Percentiles rank a stretch among this genome's conserved stretches.
phyloP scores from a whole-genome alignment of 2,329 filamentous ascomycete genomes.

The Geosmithia flava region DNA sequence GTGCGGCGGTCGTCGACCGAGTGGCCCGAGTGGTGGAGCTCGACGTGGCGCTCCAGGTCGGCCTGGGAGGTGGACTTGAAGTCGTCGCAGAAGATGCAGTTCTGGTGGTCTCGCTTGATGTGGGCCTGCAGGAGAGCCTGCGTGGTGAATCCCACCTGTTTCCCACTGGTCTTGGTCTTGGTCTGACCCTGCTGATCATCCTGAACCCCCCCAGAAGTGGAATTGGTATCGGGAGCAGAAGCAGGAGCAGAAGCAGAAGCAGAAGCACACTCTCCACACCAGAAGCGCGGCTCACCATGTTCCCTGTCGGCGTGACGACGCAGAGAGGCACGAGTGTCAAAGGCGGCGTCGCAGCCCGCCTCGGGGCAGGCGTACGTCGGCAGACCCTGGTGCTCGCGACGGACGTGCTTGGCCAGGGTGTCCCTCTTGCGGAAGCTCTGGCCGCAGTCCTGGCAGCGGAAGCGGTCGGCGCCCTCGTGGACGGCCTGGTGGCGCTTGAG shows the following conservation, averaged over 20 bases:
- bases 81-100: constrained; percentile 61
- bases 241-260: constrained; percentile 6
- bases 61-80: constrained; percentile 52
- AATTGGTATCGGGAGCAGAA: no score
- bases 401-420: constrained; percentile 73
- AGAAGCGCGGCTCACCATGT: constrained; percentile 60
- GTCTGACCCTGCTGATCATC: constrained; percentile 23
- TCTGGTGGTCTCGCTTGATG: constrained; percentile 58
- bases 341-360: constrained; percentile 50
- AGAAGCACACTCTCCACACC: constrained; percentile 60
- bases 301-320: constrained; percentile 57
- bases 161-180: no score
- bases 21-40: constrained; percentile 58
- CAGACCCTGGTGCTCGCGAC: constrained; percentile 59
- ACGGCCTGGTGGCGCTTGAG: constrained; percentile 67
- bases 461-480: constrained; percentile 62
- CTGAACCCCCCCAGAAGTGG: no score
- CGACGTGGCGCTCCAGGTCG: constrained; percentile 64
- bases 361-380: constrained; percentile 61
- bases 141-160: constrained; percentile 55
- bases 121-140: constrained; percentile 61
- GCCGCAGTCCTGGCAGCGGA: constrained; percentile 62
- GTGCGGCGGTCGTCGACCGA: constrained; percentile 51
- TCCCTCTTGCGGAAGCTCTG: constrained; percentile 79
- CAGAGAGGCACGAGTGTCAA: constrained; percentile 61